phyloP scores from a whole-genome alignment of 2,329 filamentous ascomycete genomes.

The Cordyceps cateniannulata region DNA sequence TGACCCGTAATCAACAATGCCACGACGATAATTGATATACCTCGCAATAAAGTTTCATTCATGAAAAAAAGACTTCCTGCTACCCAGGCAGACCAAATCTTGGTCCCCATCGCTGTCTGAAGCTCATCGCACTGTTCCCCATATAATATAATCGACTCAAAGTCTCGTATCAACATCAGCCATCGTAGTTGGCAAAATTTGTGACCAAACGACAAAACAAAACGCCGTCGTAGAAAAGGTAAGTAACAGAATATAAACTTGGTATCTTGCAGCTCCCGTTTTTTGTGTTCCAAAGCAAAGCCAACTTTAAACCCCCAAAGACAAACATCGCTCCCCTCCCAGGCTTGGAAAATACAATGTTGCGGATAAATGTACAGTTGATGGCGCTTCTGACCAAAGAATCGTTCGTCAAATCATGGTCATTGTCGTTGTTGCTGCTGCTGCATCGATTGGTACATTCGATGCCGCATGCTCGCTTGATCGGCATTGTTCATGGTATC shows the following conservation, averaged over 20 bases:
- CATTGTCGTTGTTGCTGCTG: slow-evolving; percentile 12
- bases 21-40: neutral
- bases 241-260: neutral
- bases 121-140: neutral
- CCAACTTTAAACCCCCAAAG: neutral
- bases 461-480: slow-evolving; percentile 10
- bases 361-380: slow-evolving; percentile 6
- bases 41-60: neutral
- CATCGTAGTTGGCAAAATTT: neutral
- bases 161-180: neutral
- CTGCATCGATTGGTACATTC: slow-evolving; percentile 13
- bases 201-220: neutral
- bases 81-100: neutral
- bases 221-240: neutral
- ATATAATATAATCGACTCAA: neutral
- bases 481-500: slow-evolving; percentile 2
- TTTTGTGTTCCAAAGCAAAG: neutral
- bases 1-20: neutral
- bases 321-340: slow-evolving; percentile 2
- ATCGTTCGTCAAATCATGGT: neutral
- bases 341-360: neutral
- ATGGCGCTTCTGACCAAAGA: neutral
- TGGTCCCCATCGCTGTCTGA: neutral
- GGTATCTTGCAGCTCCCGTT: neutral
- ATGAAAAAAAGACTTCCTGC: neutral